phyloP scores from a whole-genome alignment of 345 rosid species.

The rapeseed (Brassica napus) region Da-Ae NC_063441.1:17648501-17649000 shows the following conservation, averaged over 20 bases:
- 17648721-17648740: slow-evolving; percentile 71
- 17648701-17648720: slow-evolving; percentile 90
- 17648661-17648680: slow-evolving; percentile 68
- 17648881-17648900: slow-evolving; percentile 91
- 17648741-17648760: slow-evolving; percentile 58
- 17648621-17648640: slow-evolving; percentile 78
- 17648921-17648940: slow-evolving; percentile 68
- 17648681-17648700: slow-evolving; percentile 85
- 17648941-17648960: slow-evolving; percentile 53
- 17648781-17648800: neutral
- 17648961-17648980: too few species aligned
- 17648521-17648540: slow-evolving; percentile 59
- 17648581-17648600: slow-evolving; percentile 74
- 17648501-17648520: slow-evolving; percentile 76
- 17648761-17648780: neutral
- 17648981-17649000: neutral
- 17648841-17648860: slow-evolving; percentile 72
- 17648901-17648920: slow-evolving; percentile 84
- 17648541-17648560: slow-evolving; percentile 74
- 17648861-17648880: slow-evolving; percentile 71
- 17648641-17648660: slow-evolving; percentile 73
- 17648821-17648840: slow-evolving; percentile 27
- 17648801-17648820: neutral
- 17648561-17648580: slow-evolving; percentile 81
- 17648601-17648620: slow-evolving; percentile 93